Conservation (phyloP, 2,329 filamentous ascomycete species). For the Sporothrix variecibatus region DNA sequence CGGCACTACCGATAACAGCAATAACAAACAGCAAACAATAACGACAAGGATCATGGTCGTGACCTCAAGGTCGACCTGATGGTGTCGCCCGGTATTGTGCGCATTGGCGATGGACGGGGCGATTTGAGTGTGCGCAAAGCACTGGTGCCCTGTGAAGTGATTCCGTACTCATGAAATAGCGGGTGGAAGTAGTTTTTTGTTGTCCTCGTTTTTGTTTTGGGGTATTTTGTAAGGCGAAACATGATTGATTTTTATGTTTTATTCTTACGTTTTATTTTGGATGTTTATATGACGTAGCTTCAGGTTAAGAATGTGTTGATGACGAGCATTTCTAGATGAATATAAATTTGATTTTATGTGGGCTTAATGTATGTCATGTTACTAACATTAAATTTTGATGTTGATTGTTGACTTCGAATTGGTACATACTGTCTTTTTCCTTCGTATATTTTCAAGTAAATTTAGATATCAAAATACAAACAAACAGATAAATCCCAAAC, state of each 20-base stretch:
- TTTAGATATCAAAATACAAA: too few relatives aligned
- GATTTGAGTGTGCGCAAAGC: conserved; percentile 20
- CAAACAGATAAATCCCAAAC: too few relatives aligned
- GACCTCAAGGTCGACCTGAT: conserved; percentile 26
- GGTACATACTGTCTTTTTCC: too few relatives aligned
- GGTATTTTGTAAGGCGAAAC: neutral
- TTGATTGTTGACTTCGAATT: too few relatives aligned
- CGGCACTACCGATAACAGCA: neutral
- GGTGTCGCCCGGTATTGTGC: conserved; percentile 27
- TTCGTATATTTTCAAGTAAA: too few relatives aligned
- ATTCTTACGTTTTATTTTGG: neutral
- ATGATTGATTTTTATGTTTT: neutral
- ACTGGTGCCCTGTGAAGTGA: conserved; percentile 28
- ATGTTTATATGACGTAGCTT: neutral
- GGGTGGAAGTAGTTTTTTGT: neutral
- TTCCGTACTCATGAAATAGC: neutral
- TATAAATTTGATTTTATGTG: neutral
- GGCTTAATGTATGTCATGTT: too few relatives aligned
- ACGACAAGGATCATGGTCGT: conserved; percentile 14
- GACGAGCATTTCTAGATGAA: neutral
- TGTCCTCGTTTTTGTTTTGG: neutral
- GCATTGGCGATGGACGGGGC: conserved; percentile 28
- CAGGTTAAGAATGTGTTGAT: neutral
- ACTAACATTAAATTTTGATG: neutral
- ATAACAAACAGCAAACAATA: neutral